phyloP scores from a whole-genome alignment of 306 rosid species.

The Cicer pinnatifidum region DNA sequence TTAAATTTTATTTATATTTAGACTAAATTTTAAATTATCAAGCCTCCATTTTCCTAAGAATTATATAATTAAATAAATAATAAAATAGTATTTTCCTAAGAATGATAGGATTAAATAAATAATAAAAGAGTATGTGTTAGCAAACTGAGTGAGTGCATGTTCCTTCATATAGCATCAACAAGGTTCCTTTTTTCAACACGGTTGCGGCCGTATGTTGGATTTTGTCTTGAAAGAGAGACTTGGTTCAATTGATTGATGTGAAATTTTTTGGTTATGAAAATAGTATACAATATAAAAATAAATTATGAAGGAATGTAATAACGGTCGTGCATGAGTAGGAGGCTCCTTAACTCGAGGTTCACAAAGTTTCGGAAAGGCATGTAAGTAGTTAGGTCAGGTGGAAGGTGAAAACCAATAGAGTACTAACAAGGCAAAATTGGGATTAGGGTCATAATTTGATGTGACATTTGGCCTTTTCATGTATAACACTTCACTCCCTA shows the following conservation, averaged over 20 bases:
- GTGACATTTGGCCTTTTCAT: constrained; percentile 39
- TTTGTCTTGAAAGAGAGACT: neutral
- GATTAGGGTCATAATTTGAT: constrained; percentile 39
- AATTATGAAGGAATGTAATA: neutral
- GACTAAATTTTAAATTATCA: too few relatives aligned
- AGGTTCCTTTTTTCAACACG: constrained; percentile 14
- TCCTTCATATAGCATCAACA: constrained; percentile 8
- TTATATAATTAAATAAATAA: too few relatives aligned
- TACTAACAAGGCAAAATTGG: constrained; percentile 27
- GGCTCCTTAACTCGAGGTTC: constrained; percentile 23
- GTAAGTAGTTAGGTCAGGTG: constrained; percentile 39
- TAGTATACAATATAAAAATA: neutral
- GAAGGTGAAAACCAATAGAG: constrained; percentile 37
- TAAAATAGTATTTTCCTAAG: too few relatives aligned
- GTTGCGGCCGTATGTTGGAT: constrained; percentile 30
- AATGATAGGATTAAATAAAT: too few relatives aligned
- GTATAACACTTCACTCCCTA: neutral
- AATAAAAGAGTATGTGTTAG: neutral
- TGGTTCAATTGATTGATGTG: constrained; percentile 25
- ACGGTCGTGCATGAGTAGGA: constrained; percentile 32
- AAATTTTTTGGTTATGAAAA: constrained; percentile 5
- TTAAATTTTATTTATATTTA: too few relatives aligned
- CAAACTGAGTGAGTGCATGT: constrained; percentile 9
- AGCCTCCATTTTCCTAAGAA: too few relatives aligned
- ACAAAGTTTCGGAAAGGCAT: constrained; percentile 42